phyloP scores from a whole-genome alignment of 176 grass and related monocot genomes.

The Pontederia paniculata region DNA sequence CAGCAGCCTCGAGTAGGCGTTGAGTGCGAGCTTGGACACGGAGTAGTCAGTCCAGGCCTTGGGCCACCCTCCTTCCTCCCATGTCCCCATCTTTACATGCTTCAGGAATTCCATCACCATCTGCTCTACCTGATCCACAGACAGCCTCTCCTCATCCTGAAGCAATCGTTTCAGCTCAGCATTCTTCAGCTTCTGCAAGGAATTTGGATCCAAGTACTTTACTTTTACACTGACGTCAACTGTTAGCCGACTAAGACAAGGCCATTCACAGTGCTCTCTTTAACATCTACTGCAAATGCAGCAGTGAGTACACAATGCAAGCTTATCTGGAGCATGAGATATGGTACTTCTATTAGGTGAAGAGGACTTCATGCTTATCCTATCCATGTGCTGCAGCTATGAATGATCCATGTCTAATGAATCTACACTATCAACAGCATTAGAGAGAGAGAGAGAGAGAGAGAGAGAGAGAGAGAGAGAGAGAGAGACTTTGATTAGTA shows the following conservation, averaged over 20 bases:
- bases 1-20: conserved; percentile 70
- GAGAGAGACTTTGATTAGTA: no score
- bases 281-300: no score
- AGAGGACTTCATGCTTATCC: no score
- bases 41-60: conserved; percentile 91
- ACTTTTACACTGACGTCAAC: no score
- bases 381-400: no score
- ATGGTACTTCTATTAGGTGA: no score
- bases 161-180: conserved; percentile 28
- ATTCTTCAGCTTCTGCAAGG: conserved; percentile 53
- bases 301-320: no score
- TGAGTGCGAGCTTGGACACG: conserved; percentile 84
- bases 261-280: no score
- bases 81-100: conserved; percentile 64
- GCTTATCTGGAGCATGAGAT: no score
- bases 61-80: conserved; percentile 60
- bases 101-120: conserved; percentile 63
- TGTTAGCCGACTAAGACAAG: no score
- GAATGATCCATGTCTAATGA: no score
- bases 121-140: conserved; percentile 33
- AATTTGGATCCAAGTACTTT: not conserved
- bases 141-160: conserved; percentile 52
- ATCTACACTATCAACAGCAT: no score
- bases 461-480: not conserved
- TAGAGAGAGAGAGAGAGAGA: not conserved